Base-by-base conservation (phyloP, 139 green algal species). In the Chlamydomonas incerta region DNA sequence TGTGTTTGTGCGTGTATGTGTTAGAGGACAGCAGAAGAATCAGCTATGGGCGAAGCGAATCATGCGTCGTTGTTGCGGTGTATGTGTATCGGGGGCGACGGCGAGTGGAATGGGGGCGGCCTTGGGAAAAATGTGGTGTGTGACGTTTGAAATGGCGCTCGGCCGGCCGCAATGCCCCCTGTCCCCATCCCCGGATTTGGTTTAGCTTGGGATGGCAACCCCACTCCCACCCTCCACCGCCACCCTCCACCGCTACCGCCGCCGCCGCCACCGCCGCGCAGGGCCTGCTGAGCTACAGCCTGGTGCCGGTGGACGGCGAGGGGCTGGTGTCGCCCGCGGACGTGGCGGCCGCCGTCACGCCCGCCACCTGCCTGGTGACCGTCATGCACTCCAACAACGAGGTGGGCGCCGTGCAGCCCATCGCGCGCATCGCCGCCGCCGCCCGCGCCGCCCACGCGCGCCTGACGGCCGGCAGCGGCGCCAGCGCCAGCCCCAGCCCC, bases 361-460 rank as follows among this genome's bases (percentile, higher is more conserved):
- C 77, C n/a, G 23, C 63, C 29, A 97, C 94, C 3, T 87, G 86
- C 33, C 91, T 98, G 21, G 84, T 96, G 6, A 94, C 90, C 0
- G 69, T 98, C 46, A 98, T 98, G 95, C 95, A 98, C 90, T 87
- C 71, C 70, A 97, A 98, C 88, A 98, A 98, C 37, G 74, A 94
- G 89, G 90, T 95, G 0, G 93, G 93, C 33, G 72, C 80, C 0
- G 24, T 96, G 24, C 93, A 95, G 77, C 89, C 89, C 0, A 87
- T 97, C 6, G 65, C 72, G 0, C 73, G 90, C 23, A 90, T 94
- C 63, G 87, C 89, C 1, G 72, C 60, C 0, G 66, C 81, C 1
- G 86, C 90, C 24, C 68, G 62, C 20, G 29, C 72, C 23, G 55
- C 83, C 20, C 34, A 71, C 29, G 70, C 74, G 17, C 3, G n/a